A percentile compares a stretch with the other conserved stretches of the same genome.
These are phyloP conservation scores for Lagenidium sp. DNA, from an alignment of 352 stramenopile species.

Conservation along the genomic window DNA sequence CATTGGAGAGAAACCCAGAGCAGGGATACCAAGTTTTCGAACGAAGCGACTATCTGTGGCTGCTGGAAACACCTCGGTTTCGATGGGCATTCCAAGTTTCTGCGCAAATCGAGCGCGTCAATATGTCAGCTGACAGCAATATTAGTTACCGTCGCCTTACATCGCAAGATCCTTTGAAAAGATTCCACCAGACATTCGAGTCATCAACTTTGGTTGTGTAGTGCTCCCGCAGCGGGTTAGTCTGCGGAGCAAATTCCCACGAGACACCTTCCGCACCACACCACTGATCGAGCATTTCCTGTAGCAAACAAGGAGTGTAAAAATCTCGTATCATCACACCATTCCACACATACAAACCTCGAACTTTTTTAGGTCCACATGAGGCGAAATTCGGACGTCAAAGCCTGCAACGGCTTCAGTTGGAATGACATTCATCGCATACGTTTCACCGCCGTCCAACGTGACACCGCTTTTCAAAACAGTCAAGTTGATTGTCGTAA, in stretches of 20 bases:
- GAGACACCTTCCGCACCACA: conserved; percentile 77
- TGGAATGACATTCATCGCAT: conserved; percentile 93
- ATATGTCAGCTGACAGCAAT: neutral
- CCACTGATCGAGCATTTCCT: conserved; percentile 87
- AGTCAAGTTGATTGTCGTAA: conserved; percentile 95
- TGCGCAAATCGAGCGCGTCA: too few relatives aligned
- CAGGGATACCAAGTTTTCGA: conserved; percentile 83
- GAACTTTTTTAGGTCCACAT: conserved; percentile 81
- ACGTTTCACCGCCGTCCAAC: conserved; percentile 70
- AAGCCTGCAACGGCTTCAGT: conserved; percentile 87
- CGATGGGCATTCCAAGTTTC: conserved; percentile 48
- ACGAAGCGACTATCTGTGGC: conserved; percentile 93
- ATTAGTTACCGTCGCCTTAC: conserved; percentile 5
- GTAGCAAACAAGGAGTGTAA: too few relatives aligned
- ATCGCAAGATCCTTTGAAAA: conserved; percentile 43
- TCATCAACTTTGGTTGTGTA: conserved; percentile 48
- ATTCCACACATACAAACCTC: conserved; percentile 11
- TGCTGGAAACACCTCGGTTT: conserved; percentile 92
- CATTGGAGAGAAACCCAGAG: conserved; percentile 94
- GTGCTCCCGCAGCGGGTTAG: conserved; percentile 42
- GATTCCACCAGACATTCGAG: conserved; percentile 39
- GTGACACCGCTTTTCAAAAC: conserved; percentile 88
- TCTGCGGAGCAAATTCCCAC: conserved; percentile 62
- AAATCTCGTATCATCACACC: neutral
- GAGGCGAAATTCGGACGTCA: conserved; percentile 92